Evolutionary conservation across 768 basidiomycete genomes (phyloP).

Genomic region (Heimioporus sp.): DNA sequence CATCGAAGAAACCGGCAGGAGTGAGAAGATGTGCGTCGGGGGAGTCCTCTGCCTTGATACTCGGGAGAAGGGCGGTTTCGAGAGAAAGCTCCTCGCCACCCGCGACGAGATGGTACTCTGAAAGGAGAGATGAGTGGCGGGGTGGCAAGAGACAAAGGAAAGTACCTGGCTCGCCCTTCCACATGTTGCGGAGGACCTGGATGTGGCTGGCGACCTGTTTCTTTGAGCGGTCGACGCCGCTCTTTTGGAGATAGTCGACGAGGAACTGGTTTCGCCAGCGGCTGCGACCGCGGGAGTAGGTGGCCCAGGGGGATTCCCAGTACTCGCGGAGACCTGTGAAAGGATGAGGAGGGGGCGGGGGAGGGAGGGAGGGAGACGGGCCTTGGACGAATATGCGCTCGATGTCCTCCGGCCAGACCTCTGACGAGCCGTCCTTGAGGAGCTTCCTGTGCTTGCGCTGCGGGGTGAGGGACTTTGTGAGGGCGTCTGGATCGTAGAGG

Average conservation of each 20-base stretch:
- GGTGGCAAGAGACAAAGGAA: neutral
- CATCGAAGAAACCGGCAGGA: constrained; percentile 33
- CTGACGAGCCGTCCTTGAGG: constrained; percentile 73
- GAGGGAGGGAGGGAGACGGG: constrained; percentile 18
- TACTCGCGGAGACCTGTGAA: constrained; percentile 66
- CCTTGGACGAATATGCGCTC: constrained; percentile 80
- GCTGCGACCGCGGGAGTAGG: constrained; percentile 74
- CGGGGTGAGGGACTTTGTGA: constrained; percentile 46
- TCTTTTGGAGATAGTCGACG: constrained; percentile 72
- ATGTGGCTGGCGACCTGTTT: constrained; percentile 91
- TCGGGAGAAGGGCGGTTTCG: constrained; percentile 44
- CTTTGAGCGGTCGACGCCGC: constrained; percentile 71
- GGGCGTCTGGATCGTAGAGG: too few relatives aligned
- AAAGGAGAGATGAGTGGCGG: neutral
- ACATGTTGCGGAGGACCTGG: constrained; percentile 83
- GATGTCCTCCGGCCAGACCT: constrained; percentile 81
- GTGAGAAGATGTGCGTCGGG: constrained; percentile 42
- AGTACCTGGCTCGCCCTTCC: constrained; percentile 78
- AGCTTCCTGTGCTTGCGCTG: constrained; percentile 83
- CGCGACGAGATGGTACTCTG: constrained; percentile 77
- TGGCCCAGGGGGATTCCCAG: constrained; percentile 80
- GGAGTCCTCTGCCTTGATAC: constrained; percentile 55
- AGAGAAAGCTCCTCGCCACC: constrained; percentile 72
- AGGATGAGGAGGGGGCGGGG: constrained; percentile 2
- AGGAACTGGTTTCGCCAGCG: constrained; percentile 85